Evolutionary conservation across 805 yeast species (phyloP), one percentile per base, ranked within the genome.

Genomic region (Ogataea pini): DNA sequence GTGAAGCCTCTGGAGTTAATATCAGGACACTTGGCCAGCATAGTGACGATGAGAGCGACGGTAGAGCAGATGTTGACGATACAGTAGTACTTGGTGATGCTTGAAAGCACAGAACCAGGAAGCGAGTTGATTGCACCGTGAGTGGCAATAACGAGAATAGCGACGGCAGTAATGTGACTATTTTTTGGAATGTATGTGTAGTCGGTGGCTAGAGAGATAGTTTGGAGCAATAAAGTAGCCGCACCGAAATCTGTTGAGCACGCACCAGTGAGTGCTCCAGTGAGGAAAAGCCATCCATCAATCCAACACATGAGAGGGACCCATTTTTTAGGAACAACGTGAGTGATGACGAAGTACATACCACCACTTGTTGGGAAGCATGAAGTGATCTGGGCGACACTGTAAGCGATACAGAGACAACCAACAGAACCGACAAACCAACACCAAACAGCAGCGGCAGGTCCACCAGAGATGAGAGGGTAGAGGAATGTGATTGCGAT

Each of bases 381-480:
- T 1, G 79, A 73, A 2, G 79, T 78, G 48, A 76, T 68, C 44
- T 75, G 73, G 18, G 79, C 72, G 65, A 77, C 77, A 16, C 77
- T 70, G 59, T 71, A 62, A 6, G 86, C 86, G 42, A 78, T 77
- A 52, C 73, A 69, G 54, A 80, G 63, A 51, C 83, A 77, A 42
- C 83, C 82, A 31, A 72, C 44, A 10, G 80, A 76, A 38, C 82
- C 77, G 36, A 76, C 70, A 49, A 78, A 65, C 85, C 86, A 82
- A 46, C 83, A 78, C 86, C 86, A 82, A 8, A 79, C 77, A 16
- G 74, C 73, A 1, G 82, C 76, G n/a, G 82, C 82, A 7, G 86
- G 80, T 3, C 87, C 88, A 12, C 83, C 82, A 7, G 79, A 66
- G 58, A 62, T 62, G 31, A 76, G 60, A 7, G 80, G 80, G 54